Conservation (phyloP, 805 yeast genomes). For the Starmerella sirachaensis region DNA sequence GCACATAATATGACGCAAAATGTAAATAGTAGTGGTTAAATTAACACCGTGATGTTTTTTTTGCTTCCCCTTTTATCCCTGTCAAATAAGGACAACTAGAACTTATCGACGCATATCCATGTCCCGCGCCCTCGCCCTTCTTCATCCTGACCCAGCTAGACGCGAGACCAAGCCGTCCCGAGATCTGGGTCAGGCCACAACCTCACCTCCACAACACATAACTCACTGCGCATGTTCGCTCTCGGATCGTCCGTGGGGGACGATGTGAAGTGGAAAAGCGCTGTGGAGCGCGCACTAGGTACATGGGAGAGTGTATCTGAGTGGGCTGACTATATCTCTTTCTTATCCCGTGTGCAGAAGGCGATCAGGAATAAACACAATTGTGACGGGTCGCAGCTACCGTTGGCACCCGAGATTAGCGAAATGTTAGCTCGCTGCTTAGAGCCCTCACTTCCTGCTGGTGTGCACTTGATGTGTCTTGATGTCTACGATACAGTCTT, state of each 20-base stretch:
- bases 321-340: slow-evolving; percentile 97
- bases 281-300: slow-evolving; percentile 58
- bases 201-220: too few relatives aligned
- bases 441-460: slow-evolving; percentile 75
- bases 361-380: slow-evolving; percentile 38
- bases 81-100: too few relatives aligned
- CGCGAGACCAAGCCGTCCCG: too few relatives aligned
- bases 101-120: too few relatives aligned
- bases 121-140: too few relatives aligned
- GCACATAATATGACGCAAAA: too few relatives aligned
- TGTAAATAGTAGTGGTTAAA: too few relatives aligned
- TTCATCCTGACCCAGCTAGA: too few relatives aligned
- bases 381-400: slow-evolving; percentile 35
- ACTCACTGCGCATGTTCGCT: too few relatives aligned
- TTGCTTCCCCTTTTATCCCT: too few relatives aligned
- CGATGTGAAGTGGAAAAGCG: slow-evolving; percentile 27
- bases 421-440: slow-evolving; percentile 66
- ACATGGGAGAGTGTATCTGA: slow-evolving; percentile 75
- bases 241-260: slow-evolving; percentile 18
- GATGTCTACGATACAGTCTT: slow-evolving; percentile 66
- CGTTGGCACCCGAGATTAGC: slow-evolving; percentile 54
- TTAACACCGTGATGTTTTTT: too few relatives aligned
- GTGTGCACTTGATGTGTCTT: slow-evolving; percentile 84
- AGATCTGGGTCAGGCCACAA: too few relatives aligned
- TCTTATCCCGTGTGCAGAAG: slow-evolving; percentile 65